Evolutionary conservation across 371 early-diverging fungal genomes (phyloP), one percentile per base, ranked within the genome.

Genomic region (Blastocladiella emersonii): DNA sequence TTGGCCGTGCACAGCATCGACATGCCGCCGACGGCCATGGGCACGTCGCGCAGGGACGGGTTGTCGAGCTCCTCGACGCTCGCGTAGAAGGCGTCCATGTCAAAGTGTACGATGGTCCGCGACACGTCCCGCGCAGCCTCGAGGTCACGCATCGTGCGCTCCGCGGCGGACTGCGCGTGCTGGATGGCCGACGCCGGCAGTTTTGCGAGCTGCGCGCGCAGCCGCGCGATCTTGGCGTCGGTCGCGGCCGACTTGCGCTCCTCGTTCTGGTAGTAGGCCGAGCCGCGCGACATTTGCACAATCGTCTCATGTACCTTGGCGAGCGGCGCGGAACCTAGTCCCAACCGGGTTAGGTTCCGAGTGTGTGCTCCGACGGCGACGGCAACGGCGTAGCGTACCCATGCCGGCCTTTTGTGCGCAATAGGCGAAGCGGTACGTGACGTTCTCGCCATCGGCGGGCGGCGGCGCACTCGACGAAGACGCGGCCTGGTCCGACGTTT

Each of bases 51-150:
- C 15, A 62, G 30, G 1, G 7, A 12, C 55, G 62, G 62, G 27
- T 27, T 13, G 27, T 62, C 62, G 13, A n/a, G n/a, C 30, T 62
- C 62, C 55, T 27, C 62, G 44, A 62, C 62, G n/a, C 25, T 7
- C n/a, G 61, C 63, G n/a, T 62, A 62, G 30, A 61, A 62, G 34
- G 62, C 62, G 30, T 62, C 62, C 55, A 62, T 53, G 30, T 62
- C 62, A 1, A 62, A 8, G 41, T 53, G 62, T 10, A 62, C 62
- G 34, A 62, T 62, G 56, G 17, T 15, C 25, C 19, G 23, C 1
- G 23, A 17, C 32, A 62, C 1, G 10, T 62, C 34, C n/a, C 62
- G 62, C 25, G 10, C 8, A 3, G 36, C 25, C n/a, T 62, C 62
- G 19, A 61, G 30, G 8, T 62, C 62, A 4, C 8, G 25, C 8